Evolutionary conservation across 768 basidiomycete species (phyloP).

Genomic region (Boletellus emodensis): DNA sequence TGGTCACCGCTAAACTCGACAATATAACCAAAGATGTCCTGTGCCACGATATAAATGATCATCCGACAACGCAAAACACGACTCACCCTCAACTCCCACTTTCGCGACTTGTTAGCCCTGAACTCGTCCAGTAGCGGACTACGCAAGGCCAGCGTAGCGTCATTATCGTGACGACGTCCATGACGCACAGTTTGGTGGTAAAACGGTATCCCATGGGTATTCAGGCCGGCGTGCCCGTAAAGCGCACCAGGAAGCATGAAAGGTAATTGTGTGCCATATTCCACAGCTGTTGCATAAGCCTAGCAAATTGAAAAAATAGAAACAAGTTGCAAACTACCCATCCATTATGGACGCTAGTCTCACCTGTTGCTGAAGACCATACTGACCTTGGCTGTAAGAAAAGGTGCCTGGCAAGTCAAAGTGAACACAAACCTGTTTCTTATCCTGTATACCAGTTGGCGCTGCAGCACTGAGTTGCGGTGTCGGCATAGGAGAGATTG

Average conservation of each 20-base stretch:
- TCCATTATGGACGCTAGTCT: conserved; percentile 17
- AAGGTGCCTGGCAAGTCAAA: conserved; percentile 2
- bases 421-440: conserved; percentile 51
- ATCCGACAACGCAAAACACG: conserved; percentile 1
- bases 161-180: conserved; percentile 43
- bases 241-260: conserved; percentile 43
- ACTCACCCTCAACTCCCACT: conserved; percentile 78
- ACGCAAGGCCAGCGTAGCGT: conserved; percentile 41
- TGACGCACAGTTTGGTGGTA: conserved; percentile 41
- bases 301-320: conserved; percentile 16
- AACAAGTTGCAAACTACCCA: background rate
- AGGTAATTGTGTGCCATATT: conserved; percentile 47
- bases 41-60: conserved; percentile 4
- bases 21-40: conserved; percentile 85
- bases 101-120: conserved; percentile 68
- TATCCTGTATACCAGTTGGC: conserved; percentile 43
- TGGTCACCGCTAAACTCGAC: conserved; percentile 94
- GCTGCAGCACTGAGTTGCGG: conserved; percentile 41
- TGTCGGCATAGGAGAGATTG: conserved; percentile 53
- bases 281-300: conserved; percentile 42
- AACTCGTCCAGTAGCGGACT: conserved; percentile 84
- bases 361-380: conserved; percentile 47
- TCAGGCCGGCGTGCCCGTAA: conserved; percentile 39
- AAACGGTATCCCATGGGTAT: conserved; percentile 32
- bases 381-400: conserved; percentile 28